A percentile compares a stretch with the other conserved stretches of the same genome.
These are phyloP conservation scores for Parastagonospora nodorum DNA, from an alignment of 2,329 filamentous ascomycete species.

Conservation along the genomic window DNA sequence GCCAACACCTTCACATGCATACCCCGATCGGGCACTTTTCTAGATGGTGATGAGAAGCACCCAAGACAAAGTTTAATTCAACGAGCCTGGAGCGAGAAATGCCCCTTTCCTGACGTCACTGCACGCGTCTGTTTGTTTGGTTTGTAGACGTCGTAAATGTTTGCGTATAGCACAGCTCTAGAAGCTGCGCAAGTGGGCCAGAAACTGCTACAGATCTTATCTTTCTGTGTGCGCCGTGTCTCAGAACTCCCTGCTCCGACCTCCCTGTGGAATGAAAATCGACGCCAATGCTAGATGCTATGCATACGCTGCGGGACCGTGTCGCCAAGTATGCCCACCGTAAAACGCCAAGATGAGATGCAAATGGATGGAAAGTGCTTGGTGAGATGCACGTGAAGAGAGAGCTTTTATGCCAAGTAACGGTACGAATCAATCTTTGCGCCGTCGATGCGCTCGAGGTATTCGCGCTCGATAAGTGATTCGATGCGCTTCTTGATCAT, in stretches of 20 bases:
- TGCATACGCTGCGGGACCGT: neutral
- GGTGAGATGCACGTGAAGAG: neutral
- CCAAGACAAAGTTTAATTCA: neutral
- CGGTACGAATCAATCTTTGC: slow-evolving; percentile 66
- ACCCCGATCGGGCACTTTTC: too few relatives aligned
- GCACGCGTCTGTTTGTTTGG: too few relatives aligned
- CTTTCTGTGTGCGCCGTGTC: too few relatives aligned
- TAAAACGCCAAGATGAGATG: neutral
- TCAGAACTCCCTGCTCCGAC: neutral
- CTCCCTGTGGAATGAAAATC: neutral
- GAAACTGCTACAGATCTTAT: too few relatives aligned
- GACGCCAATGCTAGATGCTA: slow-evolving; percentile 1
- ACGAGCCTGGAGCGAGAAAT: neutral
- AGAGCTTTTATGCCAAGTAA: slow-evolving; percentile 68
- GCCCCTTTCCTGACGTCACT: too few relatives aligned
- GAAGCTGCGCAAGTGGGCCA: too few relatives aligned
- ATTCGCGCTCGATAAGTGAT: slow-evolving; percentile 75
- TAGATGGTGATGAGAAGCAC: too few relatives aligned
- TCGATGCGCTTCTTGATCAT: slow-evolving; percentile 85
- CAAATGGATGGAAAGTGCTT: neutral
- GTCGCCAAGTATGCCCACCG: neutral
- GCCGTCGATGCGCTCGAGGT: slow-evolving; percentile 76
- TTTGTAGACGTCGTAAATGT: too few relatives aligned
- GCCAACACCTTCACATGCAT: neutral
- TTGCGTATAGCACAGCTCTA: too few relatives aligned